Evolutionary conservation across 2,329 filamentous ascomycete species (phyloP), one percentile per base, ranked within the genome.

Genomic region (Chaetomiaceae sp.): DNA sequence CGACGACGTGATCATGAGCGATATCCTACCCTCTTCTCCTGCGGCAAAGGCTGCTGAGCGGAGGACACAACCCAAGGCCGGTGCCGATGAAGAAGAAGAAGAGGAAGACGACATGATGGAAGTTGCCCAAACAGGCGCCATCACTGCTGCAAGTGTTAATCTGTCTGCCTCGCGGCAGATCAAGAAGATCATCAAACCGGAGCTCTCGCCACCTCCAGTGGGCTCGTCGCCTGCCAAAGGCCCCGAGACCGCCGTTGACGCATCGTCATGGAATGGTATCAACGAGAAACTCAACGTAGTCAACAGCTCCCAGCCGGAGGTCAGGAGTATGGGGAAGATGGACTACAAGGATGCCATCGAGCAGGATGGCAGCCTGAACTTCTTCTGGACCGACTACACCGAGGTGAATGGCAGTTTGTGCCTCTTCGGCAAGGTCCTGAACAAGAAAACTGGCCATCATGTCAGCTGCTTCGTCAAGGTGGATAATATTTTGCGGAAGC

Each of bases 311-410:
- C 75, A 80, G 4, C 67, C 81, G 3, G 86, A 90, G 59, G 73
- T 76, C 30, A 75, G 75, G 23, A 77, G 75, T 8, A 81, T 89
- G 59, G 90, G 90, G 36, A 99, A 97, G 71, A 79, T 96, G 44
- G 84, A 86, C 58, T 79, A 89, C 53, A 82, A 87, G 58, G 87
- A 95, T 69, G 90, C 89, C n/a, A 73, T 95, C n/a, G 92, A 97
- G 68, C 84, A 89, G 58, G 91, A 99, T 65, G 94, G 92, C 32
- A 95, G 88, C 62, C 76, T 99, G 27, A 86, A 86, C 61, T 90
- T 99, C 75, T 99, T 96, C 74, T 99, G 94, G 94, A 87, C 89
- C 7, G 94, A 99, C 70, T 99, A 96, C 65, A 90, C 87, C 1
- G 94, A 99, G 67, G 76, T 96, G 66, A 90, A 91, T 64, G 92